Percentiles rank a stretch among this genome's conserved stretches.
Conservation (phyloP, 257 asterid species). For the Hygrophila difformis region DNA sequence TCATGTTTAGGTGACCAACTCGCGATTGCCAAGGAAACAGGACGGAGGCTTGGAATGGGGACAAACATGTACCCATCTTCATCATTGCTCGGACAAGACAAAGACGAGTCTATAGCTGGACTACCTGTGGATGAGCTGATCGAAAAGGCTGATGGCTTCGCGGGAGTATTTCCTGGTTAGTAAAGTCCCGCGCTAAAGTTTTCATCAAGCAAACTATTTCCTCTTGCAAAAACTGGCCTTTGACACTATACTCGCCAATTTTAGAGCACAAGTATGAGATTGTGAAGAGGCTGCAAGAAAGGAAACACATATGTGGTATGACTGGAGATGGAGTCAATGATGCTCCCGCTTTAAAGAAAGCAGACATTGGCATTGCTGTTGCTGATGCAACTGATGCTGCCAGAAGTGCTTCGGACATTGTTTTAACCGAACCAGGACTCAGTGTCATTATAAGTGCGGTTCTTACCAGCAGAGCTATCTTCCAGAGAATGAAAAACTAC, state of each 20-base stretch:
- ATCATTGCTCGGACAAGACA: no score
- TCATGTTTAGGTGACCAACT: constrained; percentile 46
- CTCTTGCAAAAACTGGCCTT: neutral
- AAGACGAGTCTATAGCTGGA: no score
- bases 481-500: no score
- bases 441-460: constrained; percentile 87
- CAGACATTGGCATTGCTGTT: no score
- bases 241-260: neutral
- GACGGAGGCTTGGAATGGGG: constrained; percentile 67
- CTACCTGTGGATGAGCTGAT: no score
- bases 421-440: constrained; percentile 80
- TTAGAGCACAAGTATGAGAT: constrained; percentile 93
- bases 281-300: constrained; percentile 83
- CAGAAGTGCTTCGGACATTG: no score
- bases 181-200: neutral
- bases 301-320: constrained; percentile 94
- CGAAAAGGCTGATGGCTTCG: constrained; percentile 97
- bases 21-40: constrained; percentile 56
- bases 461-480: no score
- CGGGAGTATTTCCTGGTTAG: constrained; percentile 94
- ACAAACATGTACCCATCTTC: no score
- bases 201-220: no score
- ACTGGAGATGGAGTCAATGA: constrained; percentile 97
- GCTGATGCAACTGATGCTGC: constrained; percentile 98
- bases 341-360: constrained; percentile 93